A percentile compares a stretch with the other conserved stretches of the same genome.
Evolutionary conservation across 345 rosid species (phyloP).

Genomic region (Capsella bursapastoris): DNA sequence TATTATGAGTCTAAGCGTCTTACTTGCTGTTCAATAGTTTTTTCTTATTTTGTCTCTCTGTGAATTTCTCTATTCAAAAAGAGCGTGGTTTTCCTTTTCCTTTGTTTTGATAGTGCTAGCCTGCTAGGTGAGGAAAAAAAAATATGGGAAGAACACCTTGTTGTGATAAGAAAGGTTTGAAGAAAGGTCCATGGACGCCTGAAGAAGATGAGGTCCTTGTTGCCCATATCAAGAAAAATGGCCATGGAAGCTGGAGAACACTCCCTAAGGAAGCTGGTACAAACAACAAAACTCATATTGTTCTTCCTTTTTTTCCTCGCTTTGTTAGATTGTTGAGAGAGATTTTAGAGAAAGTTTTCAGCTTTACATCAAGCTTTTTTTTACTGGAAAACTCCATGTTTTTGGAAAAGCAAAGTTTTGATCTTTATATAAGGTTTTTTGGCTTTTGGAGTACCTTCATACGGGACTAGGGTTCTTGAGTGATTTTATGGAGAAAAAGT

Average conservation of each 20-base stretch:
- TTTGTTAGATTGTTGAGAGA: neutral
- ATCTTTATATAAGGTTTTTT: neutral
- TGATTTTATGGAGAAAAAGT: neutral
- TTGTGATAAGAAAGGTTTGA: constrained; percentile 82
- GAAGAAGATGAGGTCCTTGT: constrained; percentile 90
- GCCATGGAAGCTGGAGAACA: constrained; percentile 98
- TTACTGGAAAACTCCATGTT: neutral
- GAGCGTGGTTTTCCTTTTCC: neutral
- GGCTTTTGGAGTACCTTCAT: neutral
- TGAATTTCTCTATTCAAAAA: neutral
- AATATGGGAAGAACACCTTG: constrained; percentile 89
- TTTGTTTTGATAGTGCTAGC: constrained; percentile 14
- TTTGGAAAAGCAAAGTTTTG: neutral
- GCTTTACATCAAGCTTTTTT: neutral
- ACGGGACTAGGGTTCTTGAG: neutral
- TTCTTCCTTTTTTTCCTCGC: neutral
- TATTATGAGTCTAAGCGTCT: constrained; percentile 23
- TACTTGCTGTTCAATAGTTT: constrained; percentile 12
- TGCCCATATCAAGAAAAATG: constrained; percentile 68
- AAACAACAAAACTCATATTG: neutral
- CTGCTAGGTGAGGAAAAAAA: constrained; percentile 26
- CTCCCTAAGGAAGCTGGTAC: constrained; percentile 89
- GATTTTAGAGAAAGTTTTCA: neutral
- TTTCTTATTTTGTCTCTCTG: neutral
- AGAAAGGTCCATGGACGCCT: constrained; percentile 98